A percentile compares a stretch with the other conserved stretches of the same genome.
Evolutionary conservation across 1,284 basidiomycete genomes (phyloP).

Genomic region (Trametes versicolor): DNA sequence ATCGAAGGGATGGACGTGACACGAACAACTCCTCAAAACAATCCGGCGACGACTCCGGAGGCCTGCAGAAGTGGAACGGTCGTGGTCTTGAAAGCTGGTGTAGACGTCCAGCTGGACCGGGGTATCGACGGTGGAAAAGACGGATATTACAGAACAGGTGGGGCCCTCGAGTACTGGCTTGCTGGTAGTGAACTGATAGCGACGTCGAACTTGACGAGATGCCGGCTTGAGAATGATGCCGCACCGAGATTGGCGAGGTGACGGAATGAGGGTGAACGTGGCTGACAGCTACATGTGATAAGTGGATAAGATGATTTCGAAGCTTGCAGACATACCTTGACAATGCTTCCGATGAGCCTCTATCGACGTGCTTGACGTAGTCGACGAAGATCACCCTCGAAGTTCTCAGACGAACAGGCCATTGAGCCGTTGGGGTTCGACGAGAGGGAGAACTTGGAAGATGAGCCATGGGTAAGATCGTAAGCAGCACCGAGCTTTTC

Average conservation of each 20-base stretch:
- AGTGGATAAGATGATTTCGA: background rate
- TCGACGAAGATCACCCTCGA: no score
- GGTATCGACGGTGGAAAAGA: background rate
- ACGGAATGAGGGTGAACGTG: background rate
- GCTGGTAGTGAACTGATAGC: background rate
- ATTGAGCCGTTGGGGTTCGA: no score
- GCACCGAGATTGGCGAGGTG: background rate
- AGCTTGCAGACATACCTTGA: background rate
- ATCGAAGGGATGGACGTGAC: background rate
- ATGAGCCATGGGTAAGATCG: no score
- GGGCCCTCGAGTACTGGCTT: background rate
- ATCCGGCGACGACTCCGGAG: background rate
- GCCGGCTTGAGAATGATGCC: background rate
- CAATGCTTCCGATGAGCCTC: no score
- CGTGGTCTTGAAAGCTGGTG: constrained; percentile 2
- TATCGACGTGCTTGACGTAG: no score
- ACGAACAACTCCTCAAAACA: background rate
- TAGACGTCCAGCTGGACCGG: constrained; percentile 5
- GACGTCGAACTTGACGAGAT: background rate
- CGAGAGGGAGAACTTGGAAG: no score
- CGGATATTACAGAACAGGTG: background rate
- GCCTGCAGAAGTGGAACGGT: background rate
- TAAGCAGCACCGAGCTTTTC: background rate
- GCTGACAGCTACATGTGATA: background rate
- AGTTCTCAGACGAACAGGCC: no score